These are phyloP conservation scores for Lolium multiflorum DNA, from an alignment of 176 grass and related monocot genomes.

Conservation along the genomic window DNA sequence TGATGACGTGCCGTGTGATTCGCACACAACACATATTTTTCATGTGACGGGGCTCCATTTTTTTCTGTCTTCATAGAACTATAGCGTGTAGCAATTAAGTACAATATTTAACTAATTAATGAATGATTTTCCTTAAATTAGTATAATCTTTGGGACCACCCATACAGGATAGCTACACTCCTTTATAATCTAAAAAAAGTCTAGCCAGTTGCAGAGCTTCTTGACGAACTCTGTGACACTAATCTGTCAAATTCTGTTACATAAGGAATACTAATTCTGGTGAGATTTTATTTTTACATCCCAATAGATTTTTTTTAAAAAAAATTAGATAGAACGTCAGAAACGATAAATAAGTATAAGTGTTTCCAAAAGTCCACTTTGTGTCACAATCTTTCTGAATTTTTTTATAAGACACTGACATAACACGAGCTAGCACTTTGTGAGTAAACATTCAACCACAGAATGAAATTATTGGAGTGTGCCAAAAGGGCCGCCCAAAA, in stretches of 20 bases:
- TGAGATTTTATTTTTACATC: neutral
- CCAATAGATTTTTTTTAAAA: neutral
- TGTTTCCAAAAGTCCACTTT: neutral
- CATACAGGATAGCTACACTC: too few relatives aligned
- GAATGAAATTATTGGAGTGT: slow-evolving; percentile 6
- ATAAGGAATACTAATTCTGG: neutral
- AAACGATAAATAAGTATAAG: too few relatives aligned
- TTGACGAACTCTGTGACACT: neutral
- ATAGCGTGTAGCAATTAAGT: too few relatives aligned
- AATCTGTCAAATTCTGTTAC: neutral
- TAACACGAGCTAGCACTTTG: slow-evolving; percentile 1
- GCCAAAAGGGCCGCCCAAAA: neutral
- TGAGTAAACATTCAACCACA: slow-evolving; percentile 24
- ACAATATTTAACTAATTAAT: too few relatives aligned
- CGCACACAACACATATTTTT: neutral
- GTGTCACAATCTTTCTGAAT: neutral
- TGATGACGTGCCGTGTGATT: neutral
- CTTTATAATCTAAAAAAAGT: too few relatives aligned
- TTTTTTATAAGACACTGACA: neutral
- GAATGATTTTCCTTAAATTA: neutral
- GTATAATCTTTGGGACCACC: neutral
- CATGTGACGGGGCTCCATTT: neutral
- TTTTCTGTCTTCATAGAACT: neutral
- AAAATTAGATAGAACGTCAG: too few relatives aligned
- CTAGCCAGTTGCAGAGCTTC: neutral